phyloP scores from a whole-genome alignment of 192 early-diverging fungal genomes.

The Anaeromyces robustus region DNA sequence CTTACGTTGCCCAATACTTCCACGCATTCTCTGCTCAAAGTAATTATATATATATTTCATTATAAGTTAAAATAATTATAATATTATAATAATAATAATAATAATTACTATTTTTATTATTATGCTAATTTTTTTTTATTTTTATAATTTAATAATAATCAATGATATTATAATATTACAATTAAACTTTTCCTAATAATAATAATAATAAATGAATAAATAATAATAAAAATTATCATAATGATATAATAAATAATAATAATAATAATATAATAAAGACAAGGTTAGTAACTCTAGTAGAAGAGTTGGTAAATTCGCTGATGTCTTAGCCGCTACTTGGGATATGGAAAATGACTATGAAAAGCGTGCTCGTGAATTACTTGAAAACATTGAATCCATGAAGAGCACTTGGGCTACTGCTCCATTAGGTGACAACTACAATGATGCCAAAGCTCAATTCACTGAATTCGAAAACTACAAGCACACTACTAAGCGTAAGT shows the following conservation, averaged over 20 bases:
- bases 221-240: no score
- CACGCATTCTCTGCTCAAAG: conserved; percentile 86
- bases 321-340: conserved; percentile 75
- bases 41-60: conserved; percentile 6
- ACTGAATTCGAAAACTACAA: conserved; percentile 74
- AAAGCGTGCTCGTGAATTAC: conserved; percentile 55
- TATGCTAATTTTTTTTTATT: no score
- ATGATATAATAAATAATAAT: no score
- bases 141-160: no score
- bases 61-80: background rate
- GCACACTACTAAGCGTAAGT: conserved; percentile 55
- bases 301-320: conserved; percentile 81
- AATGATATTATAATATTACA: no score
- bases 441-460: conserved; percentile 56
- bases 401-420: conserved; percentile 51
- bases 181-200: no score
- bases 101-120: no score
- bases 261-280: conserved; percentile 10
- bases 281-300: conserved; percentile 79
- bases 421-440: conserved; percentile 49
- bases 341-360: conserved; percentile 93
- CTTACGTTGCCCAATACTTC: conserved; percentile 96
- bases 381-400: conserved; percentile 45
- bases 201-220: no score
- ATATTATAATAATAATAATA: no score